Evolutionary conservation across 139 green algal genomes (phyloP), one percentile per base, ranked within the genome.

Genomic region (Protoeuglena noctilucae): DNA sequence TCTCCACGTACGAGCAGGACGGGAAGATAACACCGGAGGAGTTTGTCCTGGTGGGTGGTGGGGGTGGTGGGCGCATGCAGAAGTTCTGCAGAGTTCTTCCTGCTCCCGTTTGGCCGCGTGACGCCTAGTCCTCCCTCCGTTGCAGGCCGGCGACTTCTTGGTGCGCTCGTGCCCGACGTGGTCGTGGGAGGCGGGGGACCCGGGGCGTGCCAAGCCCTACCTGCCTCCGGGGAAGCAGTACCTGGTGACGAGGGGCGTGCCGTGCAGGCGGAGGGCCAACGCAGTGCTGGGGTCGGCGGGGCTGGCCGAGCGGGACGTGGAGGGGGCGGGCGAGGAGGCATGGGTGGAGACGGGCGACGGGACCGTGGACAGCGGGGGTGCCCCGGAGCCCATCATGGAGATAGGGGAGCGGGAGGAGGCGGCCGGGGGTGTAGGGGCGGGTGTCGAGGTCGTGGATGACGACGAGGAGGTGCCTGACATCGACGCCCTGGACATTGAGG

Each of bases 241-340:
- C 54, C 74, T 94, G 0, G 72, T 91, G 19, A 94, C 84, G 1
- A n/a, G n/a, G n/a, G n/a, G n/a, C n/a, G n/a, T 93, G 22, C 84
- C 83, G 12, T 93, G 80, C 72, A 21, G 40, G 22, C 39, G 53
- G 40, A 19, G n/a, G 24, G 40, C 26, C 2, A 28, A 23, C 30
- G 27, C 40, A 17, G 40, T 28, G 28, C 19, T 50, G 29, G 24
- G 18, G 45, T 23, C 27, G 4, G 19, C 56, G 4, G 9, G 12
- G 47, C 21, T 41, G 29, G 21, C 21, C n/a, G 46, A 51, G 43
- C 49, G 51, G 51, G 19, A 45, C 48, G 24, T 27, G 12, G 16
- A 41, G 39, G 21, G 23, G 39, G 4, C 4, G 29, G 28, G 4
- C 16, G 52, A 58, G 39, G 52, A 45, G 3, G 47, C n/a, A 43